phyloP scores from a whole-genome alignment of 352 stramenopile genomes.

The Albugo candida region DNA sequence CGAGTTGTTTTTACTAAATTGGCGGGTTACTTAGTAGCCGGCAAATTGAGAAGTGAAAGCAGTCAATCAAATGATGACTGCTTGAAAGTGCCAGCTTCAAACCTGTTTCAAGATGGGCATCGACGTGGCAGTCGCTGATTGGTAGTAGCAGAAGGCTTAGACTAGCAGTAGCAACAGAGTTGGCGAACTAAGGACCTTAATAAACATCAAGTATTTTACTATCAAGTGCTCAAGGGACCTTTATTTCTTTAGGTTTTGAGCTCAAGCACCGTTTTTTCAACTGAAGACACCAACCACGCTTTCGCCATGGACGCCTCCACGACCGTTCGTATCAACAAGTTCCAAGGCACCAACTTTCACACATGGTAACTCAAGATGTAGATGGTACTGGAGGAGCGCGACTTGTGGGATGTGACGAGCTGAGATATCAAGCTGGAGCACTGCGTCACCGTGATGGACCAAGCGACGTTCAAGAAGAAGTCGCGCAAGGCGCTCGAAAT shows the following conservation, averaged over 20 bases:
- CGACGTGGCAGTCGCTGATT: too few relatives aligned
- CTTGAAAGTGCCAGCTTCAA: too few relatives aligned
- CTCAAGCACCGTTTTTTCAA: slow-evolving; percentile 5
- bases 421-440: slow-evolving; percentile 9
- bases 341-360: slow-evolving; percentile 12
- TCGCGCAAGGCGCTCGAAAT: slow-evolving; percentile 5
- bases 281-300: slow-evolving; percentile 4
- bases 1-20: too few relatives aligned
- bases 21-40: too few relatives aligned
- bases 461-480: background rate
- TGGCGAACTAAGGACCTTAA: too few relatives aligned
- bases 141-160: too few relatives aligned
- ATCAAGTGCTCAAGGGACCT: too few relatives aligned
- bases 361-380: slow-evolving; percentile 13
- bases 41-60: too few relatives aligned
- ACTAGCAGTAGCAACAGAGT: too few relatives aligned
- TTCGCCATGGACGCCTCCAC: slow-evolving; percentile 6
- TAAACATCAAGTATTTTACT: too few relatives aligned
- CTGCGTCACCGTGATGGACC: background rate
- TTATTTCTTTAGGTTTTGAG: slow-evolving; percentile 12
- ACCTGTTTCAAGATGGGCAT: too few relatives aligned
- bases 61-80: too few relatives aligned
- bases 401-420: slow-evolving; percentile 10
- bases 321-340: slow-evolving; percentile 10
- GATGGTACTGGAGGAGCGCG: slow-evolving; percentile 12